Conservation (phyloP, 108 stramenopile genomes). For the Skeletonema marinoi region DNA sequence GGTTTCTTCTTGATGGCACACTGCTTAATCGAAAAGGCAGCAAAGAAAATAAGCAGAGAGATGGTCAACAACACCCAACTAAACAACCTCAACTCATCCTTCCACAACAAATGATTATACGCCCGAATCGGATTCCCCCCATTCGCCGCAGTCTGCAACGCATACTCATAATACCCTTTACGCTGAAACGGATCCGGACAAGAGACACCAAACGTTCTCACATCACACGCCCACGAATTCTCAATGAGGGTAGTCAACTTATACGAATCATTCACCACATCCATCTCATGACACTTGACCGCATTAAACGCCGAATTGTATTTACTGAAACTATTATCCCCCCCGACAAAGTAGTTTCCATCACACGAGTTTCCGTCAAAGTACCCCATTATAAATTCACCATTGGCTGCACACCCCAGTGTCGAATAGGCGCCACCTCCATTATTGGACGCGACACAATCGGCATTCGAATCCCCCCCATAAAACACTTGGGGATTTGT, state of each 20-base stretch:
- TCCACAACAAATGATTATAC: not conserved
- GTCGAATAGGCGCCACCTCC: slow-evolving; percentile 22
- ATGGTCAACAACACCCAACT: not conserved
- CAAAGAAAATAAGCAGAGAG: not conserved
- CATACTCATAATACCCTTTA: slow-evolving; percentile 30
- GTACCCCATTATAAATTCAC: slow-evolving; percentile 33
- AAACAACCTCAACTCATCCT: not conserved
- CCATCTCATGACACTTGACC: slow-evolving; percentile 3
- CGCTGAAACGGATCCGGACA: slow-evolving; percentile 63
- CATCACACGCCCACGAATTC: slow-evolving; percentile 48
- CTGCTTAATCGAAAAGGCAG: not conserved
- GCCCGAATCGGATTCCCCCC: slow-evolving; percentile 10
- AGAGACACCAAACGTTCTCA: slow-evolving; percentile 46
- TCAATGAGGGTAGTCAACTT: slow-evolving; percentile 1
- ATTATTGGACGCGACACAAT: slow-evolving; percentile 1
- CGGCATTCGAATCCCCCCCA: slow-evolving; percentile 1
- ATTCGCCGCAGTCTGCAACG: not conserved
- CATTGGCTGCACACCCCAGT: slow-evolving; percentile 44
- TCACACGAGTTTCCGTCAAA: slow-evolving; percentile 43
- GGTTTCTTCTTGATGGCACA: not conserved
- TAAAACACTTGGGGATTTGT: not conserved
- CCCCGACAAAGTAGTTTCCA: slow-evolving; percentile 37
- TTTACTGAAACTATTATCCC: slow-evolving; percentile 13
- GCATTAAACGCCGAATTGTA: slow-evolving; percentile 32
- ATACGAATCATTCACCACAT: slow-evolving; percentile 11